These are phyloP conservation scores for Colletotrichum musicola DNA, from an alignment of 2,329 filamentous ascomycete genomes.

Conservation along the genomic window DNA sequence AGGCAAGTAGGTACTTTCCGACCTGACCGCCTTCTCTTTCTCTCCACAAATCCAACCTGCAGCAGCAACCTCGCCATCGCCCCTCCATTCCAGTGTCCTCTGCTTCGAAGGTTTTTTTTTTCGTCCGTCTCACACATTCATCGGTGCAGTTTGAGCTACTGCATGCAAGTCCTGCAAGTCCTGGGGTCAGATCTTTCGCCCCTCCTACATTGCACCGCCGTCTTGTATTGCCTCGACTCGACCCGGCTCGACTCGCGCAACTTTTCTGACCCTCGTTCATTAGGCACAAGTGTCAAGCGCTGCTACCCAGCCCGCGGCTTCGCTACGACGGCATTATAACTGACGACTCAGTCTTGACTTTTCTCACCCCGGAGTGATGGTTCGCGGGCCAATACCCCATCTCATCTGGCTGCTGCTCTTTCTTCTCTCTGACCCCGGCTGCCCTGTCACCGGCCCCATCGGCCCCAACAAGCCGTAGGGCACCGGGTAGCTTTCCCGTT, in stretches of 20 bases:
- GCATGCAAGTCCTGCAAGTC: conserved; percentile 25
- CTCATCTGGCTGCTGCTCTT: not conserved
- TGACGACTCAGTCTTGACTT: not conserved
- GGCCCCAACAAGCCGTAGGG: not conserved
- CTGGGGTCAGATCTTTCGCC: not conserved
- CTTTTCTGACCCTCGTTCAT: conserved; percentile 16
- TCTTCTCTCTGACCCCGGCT: not conserved
- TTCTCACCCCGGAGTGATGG: not conserved
- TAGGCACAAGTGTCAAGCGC: conserved; percentile 21
- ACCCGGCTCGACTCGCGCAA: too few species aligned
- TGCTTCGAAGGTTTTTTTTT: not conserved
- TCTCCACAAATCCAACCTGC: conserved; percentile 32
- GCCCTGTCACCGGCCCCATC: not conserved
- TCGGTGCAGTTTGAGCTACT: conserved; percentile 9
- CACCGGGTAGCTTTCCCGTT: not conserved
- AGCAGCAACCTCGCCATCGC: not conserved
- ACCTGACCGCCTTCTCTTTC: conserved; percentile 33
- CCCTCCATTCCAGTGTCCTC: conserved; percentile 5
- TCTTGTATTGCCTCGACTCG: too few species aligned
- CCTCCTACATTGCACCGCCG: too few species aligned
- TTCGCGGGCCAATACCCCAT: conserved; percentile 1
- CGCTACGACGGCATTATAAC: not conserved
- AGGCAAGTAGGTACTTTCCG: not conserved
- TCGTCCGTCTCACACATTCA: not conserved
- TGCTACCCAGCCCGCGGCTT: conserved; percentile 21